Conservation (phyloP, 2,329 filamentous ascomycete species). For the Penicillium thymicola region DNA sequence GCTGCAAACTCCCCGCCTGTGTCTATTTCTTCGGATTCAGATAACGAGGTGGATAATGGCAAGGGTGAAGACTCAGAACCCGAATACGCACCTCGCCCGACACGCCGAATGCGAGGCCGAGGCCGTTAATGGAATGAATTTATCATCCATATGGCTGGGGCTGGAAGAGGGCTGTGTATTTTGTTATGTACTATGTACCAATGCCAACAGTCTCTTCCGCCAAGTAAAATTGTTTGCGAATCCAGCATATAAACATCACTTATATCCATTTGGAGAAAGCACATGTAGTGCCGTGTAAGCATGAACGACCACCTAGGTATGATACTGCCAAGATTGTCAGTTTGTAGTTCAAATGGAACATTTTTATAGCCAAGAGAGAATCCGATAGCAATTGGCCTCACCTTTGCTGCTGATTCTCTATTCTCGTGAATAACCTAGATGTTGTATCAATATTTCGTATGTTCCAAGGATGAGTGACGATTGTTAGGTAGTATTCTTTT, state of each 20-base stretch:
- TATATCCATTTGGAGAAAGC: too few species aligned
- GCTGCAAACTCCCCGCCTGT: conserved; percentile 2
- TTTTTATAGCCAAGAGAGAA: not conserved
- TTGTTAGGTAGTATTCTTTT: not conserved
- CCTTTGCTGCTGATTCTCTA: not conserved
- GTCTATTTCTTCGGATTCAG: conserved; percentile 13
- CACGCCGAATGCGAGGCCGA: conserved; percentile 23
- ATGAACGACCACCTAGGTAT: too few species aligned
- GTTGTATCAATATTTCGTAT: too few species aligned
- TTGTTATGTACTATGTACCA: not conserved
- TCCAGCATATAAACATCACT: not conserved
- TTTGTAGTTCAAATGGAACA: not conserved
- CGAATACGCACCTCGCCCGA: conserved; percentile 21
- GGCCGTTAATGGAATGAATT: conserved; percentile 7
- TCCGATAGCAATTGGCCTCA: not conserved
- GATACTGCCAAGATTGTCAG: too few species aligned
- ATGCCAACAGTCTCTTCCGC: not conserved
- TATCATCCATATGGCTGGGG: not conserved
- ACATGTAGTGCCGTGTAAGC: too few species aligned
- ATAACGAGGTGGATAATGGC: conserved; percentile 7
- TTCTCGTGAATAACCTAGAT: not conserved
- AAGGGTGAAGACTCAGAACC: conserved; percentile 13
- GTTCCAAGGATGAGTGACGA: not conserved
- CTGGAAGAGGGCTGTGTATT: not conserved
- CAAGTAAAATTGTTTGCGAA: not conserved